Conservation (phyloP, 495 filamentous ascomycete genomes). For the Aspergillus panamensis region DNA sequence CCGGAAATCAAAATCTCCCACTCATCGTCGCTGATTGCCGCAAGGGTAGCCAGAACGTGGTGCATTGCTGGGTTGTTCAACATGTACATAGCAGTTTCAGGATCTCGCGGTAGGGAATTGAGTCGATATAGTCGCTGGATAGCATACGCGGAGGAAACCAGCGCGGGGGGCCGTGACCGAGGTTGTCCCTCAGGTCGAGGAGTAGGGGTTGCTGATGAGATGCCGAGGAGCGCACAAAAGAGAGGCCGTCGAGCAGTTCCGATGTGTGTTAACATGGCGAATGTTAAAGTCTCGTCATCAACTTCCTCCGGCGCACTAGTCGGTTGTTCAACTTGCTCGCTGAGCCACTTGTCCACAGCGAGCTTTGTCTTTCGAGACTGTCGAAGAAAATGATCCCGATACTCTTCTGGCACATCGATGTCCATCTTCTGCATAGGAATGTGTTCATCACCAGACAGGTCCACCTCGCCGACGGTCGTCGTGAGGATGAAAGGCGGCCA, state of each 20-base stretch:
- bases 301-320: constrained; percentile 77
- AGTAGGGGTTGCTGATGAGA: constrained; percentile 51
- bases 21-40: constrained; percentile 79
- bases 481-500: constrained; percentile 85
- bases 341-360: constrained; percentile 83
- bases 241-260: constrained; percentile 67
- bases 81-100: constrained; percentile 84
- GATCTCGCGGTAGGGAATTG: constrained; percentile 65
- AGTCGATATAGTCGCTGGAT: constrained; percentile 85
- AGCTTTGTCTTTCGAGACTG: constrained; percentile 83
- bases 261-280: constrained; percentile 87
- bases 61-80: constrained; percentile 79
- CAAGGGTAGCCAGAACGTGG: constrained; percentile 80
- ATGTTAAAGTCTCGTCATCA: constrained; percentile 87
- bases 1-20: constrained; percentile 97
- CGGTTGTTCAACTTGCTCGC: constrained; percentile 64
- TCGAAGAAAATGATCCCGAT: constrained; percentile 79
- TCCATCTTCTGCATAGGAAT: constrained; percentile 80
- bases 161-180: constrained; percentile 59
- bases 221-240: constrained; percentile 74
- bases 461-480: constrained; percentile 47
- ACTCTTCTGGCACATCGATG: constrained; percentile 87
- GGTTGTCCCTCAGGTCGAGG: constrained; percentile 46
- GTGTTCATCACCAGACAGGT: constrained; percentile 48
- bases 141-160: constrained; percentile 67